These are phyloP conservation scores for Quercus rubra DNA, from an alignment of 306 rosid species.

Conservation along the genomic window DNA sequence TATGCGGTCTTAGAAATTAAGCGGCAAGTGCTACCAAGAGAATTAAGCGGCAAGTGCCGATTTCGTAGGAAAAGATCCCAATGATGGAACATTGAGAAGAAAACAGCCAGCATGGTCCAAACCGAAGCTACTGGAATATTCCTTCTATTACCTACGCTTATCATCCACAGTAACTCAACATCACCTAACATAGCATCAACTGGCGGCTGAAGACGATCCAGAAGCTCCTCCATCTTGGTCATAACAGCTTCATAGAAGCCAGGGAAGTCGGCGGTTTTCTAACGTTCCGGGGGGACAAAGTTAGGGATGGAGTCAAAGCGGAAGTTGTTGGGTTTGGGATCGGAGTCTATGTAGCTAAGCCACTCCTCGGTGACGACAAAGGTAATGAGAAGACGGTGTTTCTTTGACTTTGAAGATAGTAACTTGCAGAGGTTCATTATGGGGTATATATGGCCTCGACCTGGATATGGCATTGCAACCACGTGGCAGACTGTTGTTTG, in stretches of 20 bases:
- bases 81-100: neutral
- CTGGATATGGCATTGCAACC: conserved; percentile 37
- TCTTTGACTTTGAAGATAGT: conserved; percentile 7
- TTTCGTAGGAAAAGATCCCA: neutral
- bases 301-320: conserved; percentile 15
- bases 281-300: conserved; percentile 18
- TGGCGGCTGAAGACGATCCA: conserved; percentile 10
- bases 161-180: conserved; percentile 13
- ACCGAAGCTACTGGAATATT: conserved; percentile 14
- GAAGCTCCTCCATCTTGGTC: conserved; percentile 19
- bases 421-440: conserved; percentile 37
- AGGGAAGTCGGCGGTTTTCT: neutral
- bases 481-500: conserved; percentile 14
- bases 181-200: neutral
- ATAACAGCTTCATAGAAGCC: conserved; percentile 9
- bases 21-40: neutral
- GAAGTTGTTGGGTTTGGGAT: conserved; percentile 6
- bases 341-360: conserved; percentile 7
- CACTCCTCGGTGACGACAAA: conserved; percentile 26
- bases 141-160: conserved; percentile 10
- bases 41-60: neutral
- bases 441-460: conserved; percentile 37
- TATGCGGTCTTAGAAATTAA: no score
- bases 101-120: conserved; percentile 12
- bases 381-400: conserved; percentile 10